A percentile compares a stretch with the other conserved stretches of the same genome.
phyloP scores from a whole-genome alignment of 164 flowering plant species.

The Paratinospora sagittata region DNA sequence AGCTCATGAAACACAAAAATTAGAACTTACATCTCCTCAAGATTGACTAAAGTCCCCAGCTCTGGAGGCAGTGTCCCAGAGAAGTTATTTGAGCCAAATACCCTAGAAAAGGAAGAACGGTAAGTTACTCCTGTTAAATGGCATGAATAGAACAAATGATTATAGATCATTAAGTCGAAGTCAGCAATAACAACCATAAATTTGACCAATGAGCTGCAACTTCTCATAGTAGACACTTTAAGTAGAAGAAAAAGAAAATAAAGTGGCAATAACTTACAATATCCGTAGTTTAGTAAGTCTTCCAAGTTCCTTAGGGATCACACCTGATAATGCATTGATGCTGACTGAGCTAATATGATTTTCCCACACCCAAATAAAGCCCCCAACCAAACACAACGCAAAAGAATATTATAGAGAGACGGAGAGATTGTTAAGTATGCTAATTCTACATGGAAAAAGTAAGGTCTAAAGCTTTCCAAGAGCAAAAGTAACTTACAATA shows the following conservation, averaged over 20 bases:
- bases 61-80: slow-evolving; percentile 45
- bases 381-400: not conserved
- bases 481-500: slow-evolving; percentile 12
- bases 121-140: not conserved
- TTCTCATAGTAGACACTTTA: not conserved
- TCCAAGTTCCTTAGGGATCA: slow-evolving; percentile 33
- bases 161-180: not conserved
- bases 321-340: slow-evolving; percentile 37
- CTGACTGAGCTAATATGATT: slow-evolving; percentile 22
- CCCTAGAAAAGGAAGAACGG: slow-evolving; percentile 22
- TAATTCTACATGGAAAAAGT: not conserved
- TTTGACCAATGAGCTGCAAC: not conserved
- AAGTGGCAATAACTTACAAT: slow-evolving; percentile 12
- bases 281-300: slow-evolving; percentile 10
- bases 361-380: not conserved
- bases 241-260: not conserved
- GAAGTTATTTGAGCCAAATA: slow-evolving; percentile 39
- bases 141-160: not conserved
- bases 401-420: not conserved
- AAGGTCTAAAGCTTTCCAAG: not conserved
- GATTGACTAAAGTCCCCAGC: slow-evolving; percentile 35
- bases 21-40: slow-evolving; percentile 36
- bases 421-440: no score
- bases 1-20: not conserved
- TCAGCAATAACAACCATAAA: not conserved